Base-by-base conservation (phyloP, 257 asterid genomes). In the Petunia secreta region DNA sequence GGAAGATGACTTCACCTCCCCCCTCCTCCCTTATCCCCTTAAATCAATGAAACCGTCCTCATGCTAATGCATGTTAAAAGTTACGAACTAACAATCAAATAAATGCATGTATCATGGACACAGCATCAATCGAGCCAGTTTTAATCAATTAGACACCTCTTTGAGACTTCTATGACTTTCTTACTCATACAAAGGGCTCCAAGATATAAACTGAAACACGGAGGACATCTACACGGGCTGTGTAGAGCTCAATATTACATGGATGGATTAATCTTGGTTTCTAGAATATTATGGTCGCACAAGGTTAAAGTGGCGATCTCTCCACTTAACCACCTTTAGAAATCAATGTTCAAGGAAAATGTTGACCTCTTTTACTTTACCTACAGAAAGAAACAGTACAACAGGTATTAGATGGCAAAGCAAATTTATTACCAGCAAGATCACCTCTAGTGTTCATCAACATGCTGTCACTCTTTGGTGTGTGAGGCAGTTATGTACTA, bases 391-490 rank as follows among this genome's bases (percentile, higher is more conserved):
- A 50, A 34, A 73, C 16, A 73, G 11, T 34, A 34, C 34, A 73
- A 34, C 62, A 73, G n/a, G 34, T 50, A 38, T 50, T 34, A 73
- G 7, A 73, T 34, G 39, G 36, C 25, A 52, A 15, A 73, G 25
- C 14, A 73, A 73, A 34, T 50, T 36, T 73, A 36, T 2, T 48
- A 73, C 62, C 46, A 50, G 62, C 34, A 73, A 73, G 0, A 73
- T 48, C 34, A 38, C 77, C 34, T 73, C 78, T 50, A 48, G 5
- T 48, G 48, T 48, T 71, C 5, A 73, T 50, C 78, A 73, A 71
- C 44, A 50, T 11, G 46, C 46, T 10, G 50, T 11, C 46, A 34
- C 5, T 34, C 44, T 34, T 37, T 34, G 34, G 77, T 48, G 16
- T 71, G 52, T 16, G 48, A 25, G 3, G 48, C 60, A 48, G 48